phyloP scores from a whole-genome alignment of 495 filamentous ascomycete genomes.

The Penicillium tannophilum region DNA sequence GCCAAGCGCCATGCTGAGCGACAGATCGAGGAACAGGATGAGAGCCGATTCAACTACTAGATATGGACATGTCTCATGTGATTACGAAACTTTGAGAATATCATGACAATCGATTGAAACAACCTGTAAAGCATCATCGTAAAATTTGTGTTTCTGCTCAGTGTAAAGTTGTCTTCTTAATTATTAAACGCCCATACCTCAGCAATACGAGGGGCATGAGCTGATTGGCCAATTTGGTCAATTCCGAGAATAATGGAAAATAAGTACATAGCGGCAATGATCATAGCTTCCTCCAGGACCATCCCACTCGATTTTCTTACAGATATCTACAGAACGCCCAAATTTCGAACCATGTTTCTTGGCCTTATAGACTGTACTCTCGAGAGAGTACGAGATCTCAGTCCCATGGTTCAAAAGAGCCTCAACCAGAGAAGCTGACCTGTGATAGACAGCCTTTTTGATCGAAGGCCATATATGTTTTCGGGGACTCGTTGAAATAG shows the following conservation, averaged over 20 bases:
- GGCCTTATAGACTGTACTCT: neutral
- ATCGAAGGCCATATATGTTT: too few species aligned
- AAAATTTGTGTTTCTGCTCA: too few species aligned
- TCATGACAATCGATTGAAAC: neutral
- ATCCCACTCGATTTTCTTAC: neutral
- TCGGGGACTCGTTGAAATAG: too few species aligned
- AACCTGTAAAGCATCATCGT: neutral
- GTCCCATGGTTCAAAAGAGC: too few species aligned
- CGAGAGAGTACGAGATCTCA: neutral
- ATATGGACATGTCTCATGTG: neutral
- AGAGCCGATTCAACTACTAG: neutral
- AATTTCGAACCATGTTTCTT: neutral
- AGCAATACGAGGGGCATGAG: too few species aligned
- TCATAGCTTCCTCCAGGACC: neutral
- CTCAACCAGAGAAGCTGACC: neutral
- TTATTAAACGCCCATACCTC: too few species aligned
- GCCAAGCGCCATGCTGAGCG: slow-evolving; percentile 60
- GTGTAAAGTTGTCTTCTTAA: too few species aligned
- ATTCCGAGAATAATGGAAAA: too few species aligned
- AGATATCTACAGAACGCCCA: neutral
- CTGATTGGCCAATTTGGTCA: too few species aligned
- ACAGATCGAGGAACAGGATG: neutral
- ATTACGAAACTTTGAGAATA: slow-evolving; percentile 1
- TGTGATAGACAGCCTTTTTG: neutral
- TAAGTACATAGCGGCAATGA: too few species aligned